Evolutionary conservation across 2,329 filamentous ascomycete genomes (phyloP), one percentile per base, ranked within the genome.

Genomic region (Pseudocercospora cruenta): DNA sequence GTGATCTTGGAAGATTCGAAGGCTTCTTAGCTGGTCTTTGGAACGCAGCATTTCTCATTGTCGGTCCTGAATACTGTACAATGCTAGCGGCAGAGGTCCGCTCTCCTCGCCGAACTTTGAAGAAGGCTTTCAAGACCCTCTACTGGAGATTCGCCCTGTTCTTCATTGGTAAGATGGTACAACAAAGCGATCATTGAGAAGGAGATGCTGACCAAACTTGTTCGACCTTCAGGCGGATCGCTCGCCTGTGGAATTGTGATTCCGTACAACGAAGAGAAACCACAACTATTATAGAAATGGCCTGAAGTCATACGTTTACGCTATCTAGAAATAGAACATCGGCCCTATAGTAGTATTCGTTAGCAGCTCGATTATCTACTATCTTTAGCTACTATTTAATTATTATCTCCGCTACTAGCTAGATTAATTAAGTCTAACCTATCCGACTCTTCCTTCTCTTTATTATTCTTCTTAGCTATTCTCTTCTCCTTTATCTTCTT

Each of bases 11-110:
- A 14, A 75, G 75, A 43, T 81, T 81, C 62, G 74, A 77, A 60
- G 79, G 78, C n/a, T 80, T 81, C 74, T 67, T 65, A 62, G 86
- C 85, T 8, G 89, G 88, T 54, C 86, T 92, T 79, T 86, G 91
- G 71, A 90, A 88, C 31, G 90, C 90, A 1, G 90, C 89, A 3
- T 93, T 93, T 70, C 90, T 90, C 4, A 62, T 67, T 3, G 47
- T 62, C 16, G 65, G 61, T 4, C 61, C 65, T 19, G 65, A 67
- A 8, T 58, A 67, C 19, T 60, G 69, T 21, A 67, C 69, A 1
- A 39, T 70, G 16, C 65, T 63, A 7, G 65, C 67, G 16, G 69
- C 67, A 19, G 67, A 70, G 51, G 67, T 65, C 21, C 54, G 43
- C 22, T 64, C 66, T 26, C 69, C 69, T 19, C 65, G 69, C 21